Evolutionary conservation across 306 rosid species (phyloP).

Genomic region (Abrus precatorius): DNA sequence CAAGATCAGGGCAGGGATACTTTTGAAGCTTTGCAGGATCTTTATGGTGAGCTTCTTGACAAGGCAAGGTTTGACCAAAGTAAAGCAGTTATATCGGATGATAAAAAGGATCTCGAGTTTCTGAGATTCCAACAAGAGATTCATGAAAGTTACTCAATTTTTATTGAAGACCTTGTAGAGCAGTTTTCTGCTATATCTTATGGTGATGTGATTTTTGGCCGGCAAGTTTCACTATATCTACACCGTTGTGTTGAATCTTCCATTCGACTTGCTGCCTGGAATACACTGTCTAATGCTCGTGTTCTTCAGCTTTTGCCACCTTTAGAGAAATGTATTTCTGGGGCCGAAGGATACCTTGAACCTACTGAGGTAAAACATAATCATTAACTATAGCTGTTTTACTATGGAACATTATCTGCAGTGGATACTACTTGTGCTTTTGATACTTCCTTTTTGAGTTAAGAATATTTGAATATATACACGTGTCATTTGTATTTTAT

Average conservation of each 20-base stretch:
- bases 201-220: slow-evolving; percentile 84
- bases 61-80: slow-evolving; percentile 55
- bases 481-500: slow-evolving; percentile 1
- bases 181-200: slow-evolving; percentile 90
- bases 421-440: background rate
- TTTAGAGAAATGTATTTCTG: slow-evolving; percentile 73
- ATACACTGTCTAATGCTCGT: slow-evolving; percentile 69
- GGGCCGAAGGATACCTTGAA: slow-evolving; percentile 82
- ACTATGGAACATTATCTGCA: slow-evolving; percentile 3
- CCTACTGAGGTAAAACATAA: slow-evolving; percentile 81
- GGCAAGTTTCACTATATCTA: slow-evolving; percentile 90
- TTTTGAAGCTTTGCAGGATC: slow-evolving; percentile 89
- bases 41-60: slow-evolving; percentile 80
- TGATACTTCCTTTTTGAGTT: background rate
- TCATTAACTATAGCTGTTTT: slow-evolving; percentile 12
- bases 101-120: slow-evolving; percentile 58
- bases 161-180: slow-evolving; percentile 87
- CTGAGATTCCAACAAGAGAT: slow-evolving; percentile 80
- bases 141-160: slow-evolving; percentile 75
- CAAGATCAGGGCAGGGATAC: slow-evolving; percentile 73
- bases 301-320: slow-evolving; percentile 96
- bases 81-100: slow-evolving; percentile 41
- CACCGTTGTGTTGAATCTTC: slow-evolving; percentile 81
- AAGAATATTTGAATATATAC: slow-evolving; percentile 12
- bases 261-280: slow-evolving; percentile 86